These are phyloP conservation scores for Saturnispora diversa DNA, from an alignment of 805 yeast species.

Conservation along the genomic window DNA sequence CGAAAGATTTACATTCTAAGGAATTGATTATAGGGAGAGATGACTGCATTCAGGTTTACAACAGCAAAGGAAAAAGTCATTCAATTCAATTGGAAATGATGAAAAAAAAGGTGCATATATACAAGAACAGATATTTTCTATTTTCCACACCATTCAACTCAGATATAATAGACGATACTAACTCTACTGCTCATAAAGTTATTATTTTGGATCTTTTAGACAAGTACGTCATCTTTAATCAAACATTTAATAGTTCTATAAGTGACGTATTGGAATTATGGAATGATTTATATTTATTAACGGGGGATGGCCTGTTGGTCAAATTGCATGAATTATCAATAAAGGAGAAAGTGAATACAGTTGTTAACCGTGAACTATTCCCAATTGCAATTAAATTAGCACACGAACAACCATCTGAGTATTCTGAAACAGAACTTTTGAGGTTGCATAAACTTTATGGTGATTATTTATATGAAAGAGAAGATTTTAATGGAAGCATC, in stretches of 20 bases:
- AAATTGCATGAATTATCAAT: slow-evolving; percentile 58
- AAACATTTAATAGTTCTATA: slow-evolving; percentile 59
- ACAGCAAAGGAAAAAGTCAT: slow-evolving; percentile 43
- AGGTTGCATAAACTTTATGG: slow-evolving; percentile 54
- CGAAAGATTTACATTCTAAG: slow-evolving; percentile 18
- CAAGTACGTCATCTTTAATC: slow-evolving; percentile 61
- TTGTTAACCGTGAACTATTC: slow-evolving; percentile 62
- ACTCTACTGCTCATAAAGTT: slow-evolving; percentile 41
- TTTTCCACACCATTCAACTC: slow-evolving; percentile 36
- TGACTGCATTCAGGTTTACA: slow-evolving; percentile 58
- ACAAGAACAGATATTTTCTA: slow-evolving; percentile 42
- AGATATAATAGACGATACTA: slow-evolving; percentile 22
- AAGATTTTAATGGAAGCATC: slow-evolving; percentile 61
- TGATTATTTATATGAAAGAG: slow-evolving; percentile 59
- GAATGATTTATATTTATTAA: slow-evolving; percentile 51
- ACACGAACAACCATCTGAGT: slow-evolving; percentile 18
- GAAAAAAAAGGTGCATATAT: slow-evolving; percentile 44
- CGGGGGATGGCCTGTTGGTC: slow-evolving; percentile 70
- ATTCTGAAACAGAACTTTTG: slow-evolving; percentile 28
- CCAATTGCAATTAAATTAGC: slow-evolving; percentile 70
- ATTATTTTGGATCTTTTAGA: slow-evolving; percentile 62
- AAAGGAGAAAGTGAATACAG: slow-evolving; percentile 58
- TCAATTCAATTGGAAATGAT: slow-evolving; percentile 49
- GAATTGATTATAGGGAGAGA: slow-evolving; percentile 55
- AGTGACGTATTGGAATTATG: slow-evolving; percentile 49